Conservation (phyloP, 2,329 filamentous ascomycete genomes). For the Aspergillus sp. region DNA sequence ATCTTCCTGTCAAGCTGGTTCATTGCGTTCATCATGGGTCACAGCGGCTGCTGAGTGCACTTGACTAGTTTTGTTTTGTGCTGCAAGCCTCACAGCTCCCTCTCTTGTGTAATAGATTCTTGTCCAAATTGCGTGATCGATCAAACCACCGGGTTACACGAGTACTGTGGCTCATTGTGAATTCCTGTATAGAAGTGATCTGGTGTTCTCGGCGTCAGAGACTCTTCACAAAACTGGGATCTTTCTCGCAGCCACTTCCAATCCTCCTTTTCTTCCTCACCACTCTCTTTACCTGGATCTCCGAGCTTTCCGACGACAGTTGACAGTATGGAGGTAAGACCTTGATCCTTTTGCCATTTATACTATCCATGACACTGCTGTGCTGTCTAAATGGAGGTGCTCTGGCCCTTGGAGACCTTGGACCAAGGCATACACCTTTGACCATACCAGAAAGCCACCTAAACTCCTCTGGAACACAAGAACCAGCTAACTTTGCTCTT, state of each 20-base stretch:
- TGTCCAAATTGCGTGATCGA: background rate
- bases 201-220: conserved; percentile 2
- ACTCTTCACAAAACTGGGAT: background rate
- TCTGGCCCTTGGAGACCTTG: background rate
- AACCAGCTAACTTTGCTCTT: conserved; percentile 30
- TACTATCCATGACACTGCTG: background rate
- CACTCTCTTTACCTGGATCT: background rate
- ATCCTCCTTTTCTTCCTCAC: background rate
- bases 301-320: background rate
- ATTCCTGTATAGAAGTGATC: background rate
- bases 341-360: background rate
- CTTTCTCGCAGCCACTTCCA: background rate
- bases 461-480: background rate
- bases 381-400: background rate
- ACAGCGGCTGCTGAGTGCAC: conserved; percentile 4
- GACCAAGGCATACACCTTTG: background rate
- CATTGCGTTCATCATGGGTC: conserved; percentile 5
- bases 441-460: background rate
- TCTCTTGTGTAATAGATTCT: conserved; percentile 7
- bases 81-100: conserved; percentile 4
- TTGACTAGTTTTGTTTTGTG: conserved; percentile 5
- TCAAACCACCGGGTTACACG: conserved; percentile 1
- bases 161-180: conserved; percentile 1
- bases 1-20: background rate
- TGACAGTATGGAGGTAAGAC: background rate